Conservation (phyloP, 2,329 filamentous ascomycete species). For the Xylaria multiplex region DNA sequence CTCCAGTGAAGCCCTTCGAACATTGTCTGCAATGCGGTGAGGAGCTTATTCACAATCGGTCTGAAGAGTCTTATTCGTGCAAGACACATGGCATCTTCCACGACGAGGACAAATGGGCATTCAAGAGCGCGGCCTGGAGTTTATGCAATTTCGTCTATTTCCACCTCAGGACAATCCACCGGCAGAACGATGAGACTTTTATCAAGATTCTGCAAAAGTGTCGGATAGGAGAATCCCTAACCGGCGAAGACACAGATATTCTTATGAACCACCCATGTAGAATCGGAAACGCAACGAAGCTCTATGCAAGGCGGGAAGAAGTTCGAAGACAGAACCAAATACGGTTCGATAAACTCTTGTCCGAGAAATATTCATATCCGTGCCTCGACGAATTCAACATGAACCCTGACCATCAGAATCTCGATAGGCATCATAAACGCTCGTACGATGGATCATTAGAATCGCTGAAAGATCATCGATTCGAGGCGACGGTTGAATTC, state of each 20-base stretch:
- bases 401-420: conserved; percentile 46
- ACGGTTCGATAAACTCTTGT: conserved; percentile 50
- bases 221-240: conserved; percentile 57
- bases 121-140: conserved; percentile 64
- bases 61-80: conserved; percentile 47
- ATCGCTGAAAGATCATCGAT: conserved; percentile 58
- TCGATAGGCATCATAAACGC: conserved; percentile 35
- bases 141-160: conserved; percentile 64
- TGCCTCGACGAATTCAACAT: conserved; percentile 56
- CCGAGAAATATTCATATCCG: conserved; percentile 46
- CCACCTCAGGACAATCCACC: conserved; percentile 64
- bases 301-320: conserved; percentile 56
- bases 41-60: conserved; percentile 36
- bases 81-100: conserved; percentile 51
- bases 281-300: conserved; percentile 55
- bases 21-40: conserved; percentile 61
- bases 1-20: conserved; percentile 67
- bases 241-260: conserved; percentile 50
- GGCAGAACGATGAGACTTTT: conserved; percentile 65
- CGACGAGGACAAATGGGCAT: conserved; percentile 69
- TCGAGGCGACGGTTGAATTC: conserved; percentile 55
- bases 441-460: conserved; percentile 42
- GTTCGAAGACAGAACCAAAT: conserved; percentile 51
- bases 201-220: conserved; percentile 66
- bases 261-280: conserved; percentile 58